These are phyloP conservation scores for Stachybotrys chartarum DNA, from an alignment of 2,329 filamentous ascomycete species.

Conservation along the genomic window DNA sequence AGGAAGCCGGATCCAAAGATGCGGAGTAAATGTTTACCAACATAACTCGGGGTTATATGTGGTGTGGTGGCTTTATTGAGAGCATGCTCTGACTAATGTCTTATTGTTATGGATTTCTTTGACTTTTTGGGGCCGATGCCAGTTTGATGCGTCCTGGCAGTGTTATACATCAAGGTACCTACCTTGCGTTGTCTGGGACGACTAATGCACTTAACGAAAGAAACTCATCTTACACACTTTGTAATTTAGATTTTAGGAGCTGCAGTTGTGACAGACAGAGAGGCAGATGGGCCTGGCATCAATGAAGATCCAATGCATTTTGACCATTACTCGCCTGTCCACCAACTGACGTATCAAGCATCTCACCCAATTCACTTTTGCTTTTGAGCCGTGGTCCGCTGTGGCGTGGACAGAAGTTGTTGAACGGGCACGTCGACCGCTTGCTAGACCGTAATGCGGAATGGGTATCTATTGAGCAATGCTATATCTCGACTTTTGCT, in stretches of 20 bases:
- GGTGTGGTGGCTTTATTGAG: not conserved
- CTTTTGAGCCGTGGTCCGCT: not conserved
- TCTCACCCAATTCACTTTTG: not conserved
- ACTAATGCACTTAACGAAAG: conserved; percentile 22
- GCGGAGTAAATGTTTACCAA: conserved; percentile 8
- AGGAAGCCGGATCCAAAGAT: conserved; percentile 25
- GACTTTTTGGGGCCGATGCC: conserved; percentile 7
- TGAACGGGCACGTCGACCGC: no score
- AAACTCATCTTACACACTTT: conserved; percentile 27
- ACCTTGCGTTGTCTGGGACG: conserved; percentile 29
- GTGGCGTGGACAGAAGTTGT: no score
- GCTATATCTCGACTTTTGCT: not conserved
- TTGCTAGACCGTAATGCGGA: not conserved
- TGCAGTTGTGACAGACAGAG: conserved; percentile 13
- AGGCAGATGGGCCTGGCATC: conserved; percentile 10
- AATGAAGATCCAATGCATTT: conserved; percentile 13
- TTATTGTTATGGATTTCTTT: conserved; percentile 7
- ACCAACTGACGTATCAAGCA: no score
- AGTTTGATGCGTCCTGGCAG: conserved; percentile 13
- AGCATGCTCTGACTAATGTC: conserved; percentile 4
- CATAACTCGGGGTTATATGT: not conserved
- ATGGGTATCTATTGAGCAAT: not conserved
- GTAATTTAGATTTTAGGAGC: conserved; percentile 31
- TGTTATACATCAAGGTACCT: conserved; percentile 20
- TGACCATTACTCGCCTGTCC: not conserved